Evolutionary conservation across 108 stramenopile genomes (phyloP).

Genomic region (Cyclostephanos invisitatus): DNA sequence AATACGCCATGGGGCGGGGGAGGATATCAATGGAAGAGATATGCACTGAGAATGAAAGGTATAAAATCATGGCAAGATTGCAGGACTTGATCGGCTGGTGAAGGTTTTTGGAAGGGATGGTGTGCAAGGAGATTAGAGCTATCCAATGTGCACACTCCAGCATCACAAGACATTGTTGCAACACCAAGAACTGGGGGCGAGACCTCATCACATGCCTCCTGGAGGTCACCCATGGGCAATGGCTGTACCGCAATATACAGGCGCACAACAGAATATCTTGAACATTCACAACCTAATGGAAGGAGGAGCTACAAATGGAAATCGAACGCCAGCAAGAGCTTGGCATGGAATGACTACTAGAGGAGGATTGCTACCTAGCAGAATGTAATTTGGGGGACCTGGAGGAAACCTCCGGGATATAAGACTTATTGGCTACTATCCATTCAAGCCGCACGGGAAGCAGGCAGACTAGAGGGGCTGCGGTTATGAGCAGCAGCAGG

Average conservation of each 20-base stretch:
- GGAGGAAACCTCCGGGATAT: neutral
- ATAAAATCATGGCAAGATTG: neutral
- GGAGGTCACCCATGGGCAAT: neutral
- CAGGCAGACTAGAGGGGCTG: neutral
- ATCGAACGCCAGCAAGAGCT: neutral
- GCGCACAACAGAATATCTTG: constrained; percentile 1
- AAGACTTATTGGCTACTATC: neutral
- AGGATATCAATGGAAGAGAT: neutral
- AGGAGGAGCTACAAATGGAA: neutral
- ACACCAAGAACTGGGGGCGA: neutral
- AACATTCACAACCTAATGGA: neutral
- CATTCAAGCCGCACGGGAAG: neutral
- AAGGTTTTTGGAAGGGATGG: neutral
- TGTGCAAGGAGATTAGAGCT: no score
- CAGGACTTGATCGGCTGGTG: constrained; percentile 22
- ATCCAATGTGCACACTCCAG: no score
- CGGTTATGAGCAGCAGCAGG: no score
- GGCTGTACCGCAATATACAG: constrained; percentile 2
- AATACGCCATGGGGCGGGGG: neutral
- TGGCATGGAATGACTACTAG: neutral
- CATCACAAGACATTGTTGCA: no score
- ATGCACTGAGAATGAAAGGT: neutral
- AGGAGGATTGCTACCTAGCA: constrained; percentile 6
- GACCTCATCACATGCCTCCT: neutral
- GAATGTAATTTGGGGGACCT: constrained; percentile 1